These are phyloP conservation scores for Elongisporangium prolatum DNA, from an alignment of 352 stramenopile genomes.

Conservation along the genomic window DNA sequence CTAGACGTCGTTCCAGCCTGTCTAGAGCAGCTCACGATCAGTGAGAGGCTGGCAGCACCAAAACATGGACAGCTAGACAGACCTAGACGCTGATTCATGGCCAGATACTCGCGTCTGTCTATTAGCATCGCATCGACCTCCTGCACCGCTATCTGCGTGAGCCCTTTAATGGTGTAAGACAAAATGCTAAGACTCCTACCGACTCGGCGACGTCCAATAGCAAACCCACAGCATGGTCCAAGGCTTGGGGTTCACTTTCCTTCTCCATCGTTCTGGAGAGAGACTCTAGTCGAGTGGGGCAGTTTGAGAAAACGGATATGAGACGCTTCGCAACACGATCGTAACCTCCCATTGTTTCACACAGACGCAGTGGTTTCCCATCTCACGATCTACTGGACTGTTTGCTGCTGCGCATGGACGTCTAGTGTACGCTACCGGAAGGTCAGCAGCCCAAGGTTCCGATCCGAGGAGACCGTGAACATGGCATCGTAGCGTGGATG, in stretches of 20 bases:
- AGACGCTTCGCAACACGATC: not conserved
- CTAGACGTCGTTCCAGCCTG: constrained; percentile 23
- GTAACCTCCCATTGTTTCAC: not conserved
- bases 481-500: constrained; percentile 80
- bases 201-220: not conserved
- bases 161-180: no score
- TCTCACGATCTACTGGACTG: not conserved
- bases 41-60: not conserved
- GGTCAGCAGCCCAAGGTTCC: constrained; percentile 68
- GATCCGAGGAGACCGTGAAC: constrained; percentile 82
- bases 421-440: constrained; percentile 40
- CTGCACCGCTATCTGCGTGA: not conserved
- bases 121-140: not conserved
- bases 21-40: constrained; percentile 10
- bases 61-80: not conserved
- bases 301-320: not conserved
- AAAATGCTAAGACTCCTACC: not conserved
- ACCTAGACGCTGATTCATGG: constrained; percentile 9
- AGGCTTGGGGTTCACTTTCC: not conserved
- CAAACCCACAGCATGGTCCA: not conserved
- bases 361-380: not conserved
- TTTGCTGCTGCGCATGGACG: constrained; percentile 6
- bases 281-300: not conserved
- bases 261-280: not conserved
- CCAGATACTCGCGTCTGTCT: not conserved